These are phyloP conservation scores for Dipodascus albidus DNA, from an alignment of 805 yeast species.

Conservation along the genomic window DNA sequence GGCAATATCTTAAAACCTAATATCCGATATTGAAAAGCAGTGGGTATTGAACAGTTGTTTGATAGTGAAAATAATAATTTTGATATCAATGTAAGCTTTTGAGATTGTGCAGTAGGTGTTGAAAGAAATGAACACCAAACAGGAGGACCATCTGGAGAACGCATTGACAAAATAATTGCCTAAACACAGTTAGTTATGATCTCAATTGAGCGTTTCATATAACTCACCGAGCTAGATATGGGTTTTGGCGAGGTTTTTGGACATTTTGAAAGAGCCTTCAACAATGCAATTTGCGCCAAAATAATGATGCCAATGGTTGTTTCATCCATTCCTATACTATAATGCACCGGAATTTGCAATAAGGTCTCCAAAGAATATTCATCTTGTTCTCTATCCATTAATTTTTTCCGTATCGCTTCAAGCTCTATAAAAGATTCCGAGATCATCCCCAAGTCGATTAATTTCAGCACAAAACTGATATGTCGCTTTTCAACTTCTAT, in stretches of 20 bases:
- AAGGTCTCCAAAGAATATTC: neutral
- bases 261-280: neutral
- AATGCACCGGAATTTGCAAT: neutral
- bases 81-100: conserved; percentile 5
- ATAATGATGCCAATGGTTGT: neutral
- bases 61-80: conserved; percentile 6
- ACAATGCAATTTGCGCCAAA: neutral
- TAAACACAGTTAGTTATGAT: neutral
- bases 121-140: conserved; percentile 6
- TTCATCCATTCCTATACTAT: neutral
- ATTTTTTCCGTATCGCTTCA: neutral
- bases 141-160: neutral
- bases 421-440: neutral
- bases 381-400: neutral
- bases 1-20: conserved; percentile 2
- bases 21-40: conserved; percentile 6
- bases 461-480: conserved; percentile 2
- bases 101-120: neutral
- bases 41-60: conserved; percentile 2
- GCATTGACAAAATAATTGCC: conserved; percentile 2
- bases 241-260: neutral
- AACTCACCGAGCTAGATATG: conserved; percentile 3
- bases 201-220: neutral
- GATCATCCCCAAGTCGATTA: conserved; percentile 5
- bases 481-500: conserved; percentile 3